A percentile compares a stretch with the other conserved stretches of the same genome.
Evolutionary conservation across 169 alveolate species (phyloP).

Genomic region (Plasmodium billcollinsi): DNA sequence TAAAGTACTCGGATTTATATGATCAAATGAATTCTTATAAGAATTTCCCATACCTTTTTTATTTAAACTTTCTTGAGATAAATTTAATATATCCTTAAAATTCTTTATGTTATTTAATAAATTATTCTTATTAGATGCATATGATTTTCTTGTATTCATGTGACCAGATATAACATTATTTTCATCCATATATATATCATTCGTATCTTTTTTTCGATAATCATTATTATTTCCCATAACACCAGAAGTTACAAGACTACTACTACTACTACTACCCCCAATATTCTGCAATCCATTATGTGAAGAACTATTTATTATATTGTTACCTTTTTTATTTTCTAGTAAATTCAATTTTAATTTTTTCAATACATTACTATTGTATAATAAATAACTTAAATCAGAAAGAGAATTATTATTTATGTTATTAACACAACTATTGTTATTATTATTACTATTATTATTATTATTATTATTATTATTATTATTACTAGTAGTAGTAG

Average conservation of each 20-base stretch:
- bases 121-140: constrained; percentile 21
- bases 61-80: constrained; percentile 50
- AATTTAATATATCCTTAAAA: constrained; percentile 42
- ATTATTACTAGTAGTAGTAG: no score
- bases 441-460: neutral
- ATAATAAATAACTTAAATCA: constrained; percentile 38
- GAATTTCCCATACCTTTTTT: constrained; percentile 18
- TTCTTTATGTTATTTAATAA: constrained; percentile 23
- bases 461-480: neutral
- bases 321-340: constrained; percentile 26
- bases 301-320: neutral
- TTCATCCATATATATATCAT: constrained; percentile 30
- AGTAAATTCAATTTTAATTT: constrained; percentile 44
- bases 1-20: constrained; percentile 44
- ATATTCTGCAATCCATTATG: neutral
- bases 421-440: neutral
- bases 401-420: constrained; percentile 4
- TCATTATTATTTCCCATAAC: neutral
- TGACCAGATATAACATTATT: neutral
- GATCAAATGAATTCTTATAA: constrained; percentile 8
- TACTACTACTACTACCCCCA: neutral
- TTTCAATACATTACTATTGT: constrained; percentile 35
- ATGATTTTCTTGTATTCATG: constrained; percentile 12
- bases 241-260: neutral
- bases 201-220: constrained; percentile 37